A percentile compares a stretch with the other conserved stretches of the same genome.
Evolutionary conservation across 176 grass and related monocot genomes (phyloP).

Genomic region (Secale cereale): DNA sequence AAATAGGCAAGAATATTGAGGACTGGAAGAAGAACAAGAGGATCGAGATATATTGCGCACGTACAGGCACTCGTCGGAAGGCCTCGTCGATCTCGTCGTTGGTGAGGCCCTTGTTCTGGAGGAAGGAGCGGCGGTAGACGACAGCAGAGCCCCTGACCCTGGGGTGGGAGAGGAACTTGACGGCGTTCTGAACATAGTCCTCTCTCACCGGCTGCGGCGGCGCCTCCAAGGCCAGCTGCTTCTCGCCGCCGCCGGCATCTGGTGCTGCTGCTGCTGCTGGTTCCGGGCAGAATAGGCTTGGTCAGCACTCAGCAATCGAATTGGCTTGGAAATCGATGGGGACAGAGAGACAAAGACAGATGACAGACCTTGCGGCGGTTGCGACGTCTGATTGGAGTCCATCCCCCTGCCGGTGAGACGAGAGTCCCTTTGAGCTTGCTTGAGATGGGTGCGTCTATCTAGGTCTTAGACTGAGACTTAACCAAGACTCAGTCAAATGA

Average conservation of each 20-base stretch:
- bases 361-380: not conserved
- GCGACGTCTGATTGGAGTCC: not conserved
- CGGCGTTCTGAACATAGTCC: constrained; percentile 86
- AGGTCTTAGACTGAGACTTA: no score
- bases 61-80: constrained; percentile 85
- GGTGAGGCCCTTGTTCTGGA: constrained; percentile 88
- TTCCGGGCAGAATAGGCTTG: not conserved
- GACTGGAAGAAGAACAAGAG: not conserved
- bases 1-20: not conserved
- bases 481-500: no score
- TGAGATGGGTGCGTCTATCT: no score
- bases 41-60: not conserved
- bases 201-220: constrained; percentile 55
- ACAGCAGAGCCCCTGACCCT: constrained; percentile 76
- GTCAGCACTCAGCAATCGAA: not conserved
- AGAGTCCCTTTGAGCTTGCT: no score
- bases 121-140: constrained; percentile 69
- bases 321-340: not conserved
- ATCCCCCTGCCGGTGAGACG: not conserved
- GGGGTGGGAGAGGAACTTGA: constrained; percentile 92
- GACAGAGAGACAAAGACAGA: not conserved
- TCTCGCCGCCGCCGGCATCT: not conserved
- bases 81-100: constrained; percentile 91
- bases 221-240: constrained; percentile 35
- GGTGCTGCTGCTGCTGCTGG: not conserved